phyloP scores from a whole-genome alignment of 768 basidiomycete genomes.

The Pisolithus sp. region DNA sequence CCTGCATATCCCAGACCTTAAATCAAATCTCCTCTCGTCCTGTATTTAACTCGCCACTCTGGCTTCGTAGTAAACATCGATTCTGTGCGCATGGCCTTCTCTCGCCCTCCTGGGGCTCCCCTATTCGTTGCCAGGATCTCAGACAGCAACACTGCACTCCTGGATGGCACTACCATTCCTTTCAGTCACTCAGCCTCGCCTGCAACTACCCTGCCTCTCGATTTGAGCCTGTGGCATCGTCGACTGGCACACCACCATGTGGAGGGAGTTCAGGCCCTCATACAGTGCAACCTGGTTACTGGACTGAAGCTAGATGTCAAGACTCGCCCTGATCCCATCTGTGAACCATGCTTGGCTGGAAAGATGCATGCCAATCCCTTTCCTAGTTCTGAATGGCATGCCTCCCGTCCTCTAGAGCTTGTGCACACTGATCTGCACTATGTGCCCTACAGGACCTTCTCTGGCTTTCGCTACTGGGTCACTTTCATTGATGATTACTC shows the following conservation, averaged over 20 bases:
- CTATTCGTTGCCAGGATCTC: slow-evolving; percentile 7
- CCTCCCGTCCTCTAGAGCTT: slow-evolving; percentile 10
- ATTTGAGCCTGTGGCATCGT: slow-evolving; percentile 19
- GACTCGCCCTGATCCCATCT: slow-evolving; percentile 9
- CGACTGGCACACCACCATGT: slow-evolving; percentile 15
- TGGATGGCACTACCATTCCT: slow-evolving; percentile 13
- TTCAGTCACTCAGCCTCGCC: slow-evolving; percentile 1
- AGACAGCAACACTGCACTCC: slow-evolving; percentile 4
- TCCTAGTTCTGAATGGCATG: slow-evolving; percentile 5
- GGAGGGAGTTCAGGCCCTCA: slow-evolving; percentile 2
- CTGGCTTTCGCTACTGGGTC: slow-evolving; percentile 6
- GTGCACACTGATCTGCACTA: slow-evolving; percentile 21
- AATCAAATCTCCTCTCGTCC: background rate
- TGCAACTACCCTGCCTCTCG: slow-evolving; percentile 3
- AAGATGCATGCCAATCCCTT: slow-evolving; percentile 19
- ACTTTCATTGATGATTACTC: slow-evolving; percentile 8
- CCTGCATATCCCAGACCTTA: no score
- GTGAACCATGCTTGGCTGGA: slow-evolving; percentile 14
- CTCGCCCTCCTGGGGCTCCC: background rate
- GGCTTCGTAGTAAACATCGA: slow-evolving; percentile 6
- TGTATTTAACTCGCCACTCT: slow-evolving; percentile 6
- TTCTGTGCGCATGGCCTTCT: background rate
- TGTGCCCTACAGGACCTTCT: slow-evolving; percentile 1
- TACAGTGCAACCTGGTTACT: slow-evolving; percentile 9
- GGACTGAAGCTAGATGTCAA: slow-evolving; percentile 7